Conservation (phyloP, 192 early-diverging fungal species). For the Coemansia sp. region DNA sequence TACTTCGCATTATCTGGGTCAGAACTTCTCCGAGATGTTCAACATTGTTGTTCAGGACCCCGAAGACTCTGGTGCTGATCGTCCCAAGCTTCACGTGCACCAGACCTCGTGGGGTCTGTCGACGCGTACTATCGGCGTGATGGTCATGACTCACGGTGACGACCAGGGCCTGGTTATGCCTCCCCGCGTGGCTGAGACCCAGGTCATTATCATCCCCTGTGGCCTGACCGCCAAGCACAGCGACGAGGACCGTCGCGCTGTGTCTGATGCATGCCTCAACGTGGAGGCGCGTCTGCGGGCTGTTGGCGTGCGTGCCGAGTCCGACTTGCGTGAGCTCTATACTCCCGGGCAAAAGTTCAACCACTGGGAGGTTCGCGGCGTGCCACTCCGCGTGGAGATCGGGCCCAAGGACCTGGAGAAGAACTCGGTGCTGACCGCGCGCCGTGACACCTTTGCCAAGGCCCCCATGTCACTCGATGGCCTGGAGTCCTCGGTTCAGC, state of each 20-base stretch:
- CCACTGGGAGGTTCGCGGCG: conserved; percentile 98
- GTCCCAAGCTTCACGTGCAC: conserved; percentile 82
- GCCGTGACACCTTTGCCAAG: conserved; percentile 76
- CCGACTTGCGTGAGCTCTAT: conserved; percentile 80
- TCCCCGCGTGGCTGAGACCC: conserved; percentile 84
- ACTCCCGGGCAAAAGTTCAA: conserved; percentile 98
- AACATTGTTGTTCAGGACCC: conserved; percentile 90
- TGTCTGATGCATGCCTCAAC: conserved; percentile 71
- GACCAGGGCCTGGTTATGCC: conserved; percentile 98
- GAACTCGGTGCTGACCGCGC: conserved; percentile 71
- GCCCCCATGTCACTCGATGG: conserved; percentile 59
- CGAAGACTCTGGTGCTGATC: conserved; percentile 53
- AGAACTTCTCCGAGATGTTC: conserved; percentile 99
- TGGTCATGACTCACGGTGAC: conserved; percentile 99
- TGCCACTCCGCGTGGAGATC: conserved; percentile 94
- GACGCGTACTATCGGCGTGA: conserved; percentile 96
- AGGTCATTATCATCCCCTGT: conserved; percentile 90
- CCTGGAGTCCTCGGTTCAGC: conserved; percentile 60
- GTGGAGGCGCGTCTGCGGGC: conserved; percentile 65
- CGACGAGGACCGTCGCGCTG: conserved; percentile 64
- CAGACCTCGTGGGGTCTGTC: conserved; percentile 99
- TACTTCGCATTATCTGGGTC: conserved; percentile 98
- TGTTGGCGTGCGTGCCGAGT: conserved; percentile 74
- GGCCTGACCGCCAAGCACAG: conserved; percentile 88
- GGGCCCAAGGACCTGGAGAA: conserved; percentile 93